A percentile compares a stretch with the other conserved stretches of the same genome.
These are phyloP conservation scores for Suhomyces panamericanus DNA, from an alignment of 1,139 yeast species.

Conservation along the genomic window DNA sequence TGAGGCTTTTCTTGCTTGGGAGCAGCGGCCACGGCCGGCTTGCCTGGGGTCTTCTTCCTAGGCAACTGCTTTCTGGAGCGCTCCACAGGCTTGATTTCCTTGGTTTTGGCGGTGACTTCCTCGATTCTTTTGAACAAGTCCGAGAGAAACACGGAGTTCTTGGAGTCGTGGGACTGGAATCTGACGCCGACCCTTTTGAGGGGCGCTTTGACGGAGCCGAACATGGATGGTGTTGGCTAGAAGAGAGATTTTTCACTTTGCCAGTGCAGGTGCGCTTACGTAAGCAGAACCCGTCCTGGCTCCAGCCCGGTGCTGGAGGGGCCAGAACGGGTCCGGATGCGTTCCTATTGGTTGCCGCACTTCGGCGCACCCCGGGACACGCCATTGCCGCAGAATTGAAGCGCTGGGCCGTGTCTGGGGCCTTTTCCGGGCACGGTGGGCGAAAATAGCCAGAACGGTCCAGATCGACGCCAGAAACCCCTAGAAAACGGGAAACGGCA, in stretches of 20 bases:
- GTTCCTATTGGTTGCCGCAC: too few relatives aligned
- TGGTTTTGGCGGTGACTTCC: conserved; percentile 25
- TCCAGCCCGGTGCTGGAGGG: not conserved
- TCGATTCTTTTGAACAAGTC: conserved; percentile 40
- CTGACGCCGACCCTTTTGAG: conserved; percentile 14
- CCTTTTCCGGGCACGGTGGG: not conserved
- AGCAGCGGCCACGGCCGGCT: not conserved
- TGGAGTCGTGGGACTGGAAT: conserved; percentile 17
- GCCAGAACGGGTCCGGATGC: too few relatives aligned
- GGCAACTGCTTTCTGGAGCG: conserved; percentile 12
- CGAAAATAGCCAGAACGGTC: not conserved
- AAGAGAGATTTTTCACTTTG: conserved; percentile 12
- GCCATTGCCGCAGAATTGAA: not conserved
- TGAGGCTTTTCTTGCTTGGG: conserved; percentile 5
- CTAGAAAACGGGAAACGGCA: not conserved
- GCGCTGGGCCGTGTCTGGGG: not conserved
- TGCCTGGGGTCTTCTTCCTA: conserved; percentile 7
- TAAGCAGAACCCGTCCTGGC: not conserved
- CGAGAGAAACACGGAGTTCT: conserved; percentile 22
- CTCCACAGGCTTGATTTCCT: conserved; percentile 12
- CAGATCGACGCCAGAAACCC: not conserved
- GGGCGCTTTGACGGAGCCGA: conserved; percentile 8
- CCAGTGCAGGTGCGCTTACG: conserved; percentile 7
- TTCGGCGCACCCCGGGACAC: not conserved
- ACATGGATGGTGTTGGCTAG: conserved; percentile 4